Evolutionary conservation across 768 basidiomycete species (phyloP).

Genomic region (Suillus plorans): DNA sequence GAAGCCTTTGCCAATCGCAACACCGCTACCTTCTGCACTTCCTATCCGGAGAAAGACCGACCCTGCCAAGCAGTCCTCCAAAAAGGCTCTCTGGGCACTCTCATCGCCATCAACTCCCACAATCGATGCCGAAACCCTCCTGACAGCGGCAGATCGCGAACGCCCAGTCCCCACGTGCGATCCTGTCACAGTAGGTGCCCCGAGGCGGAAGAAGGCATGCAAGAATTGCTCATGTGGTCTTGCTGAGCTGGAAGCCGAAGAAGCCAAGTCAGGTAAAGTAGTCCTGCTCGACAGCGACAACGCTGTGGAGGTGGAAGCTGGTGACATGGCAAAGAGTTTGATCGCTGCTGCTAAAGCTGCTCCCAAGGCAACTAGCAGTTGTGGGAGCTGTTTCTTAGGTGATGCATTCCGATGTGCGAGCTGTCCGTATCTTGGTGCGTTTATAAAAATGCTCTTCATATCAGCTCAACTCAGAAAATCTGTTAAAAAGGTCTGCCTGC

Average conservation of each 20-base stretch:
- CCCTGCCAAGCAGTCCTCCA: conserved; percentile 63
- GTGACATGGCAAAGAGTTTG: conserved; percentile 60
- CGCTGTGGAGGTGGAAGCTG: conserved; percentile 58
- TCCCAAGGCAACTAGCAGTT: conserved; percentile 91
- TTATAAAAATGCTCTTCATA: background rate
- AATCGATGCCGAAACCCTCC: conserved; percentile 80
- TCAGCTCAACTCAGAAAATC: conserved; percentile 15
- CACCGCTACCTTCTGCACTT: conserved; percentile 28
- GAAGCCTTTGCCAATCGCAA: conserved; percentile 55
- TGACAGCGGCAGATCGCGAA: conserved; percentile 79
- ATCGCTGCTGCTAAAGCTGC: conserved; percentile 65
- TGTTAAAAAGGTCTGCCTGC: conserved; percentile 81
- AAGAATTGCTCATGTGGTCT: conserved; percentile 97
- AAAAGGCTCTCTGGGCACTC: conserved; percentile 88
- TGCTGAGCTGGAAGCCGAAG: conserved; percentile 88
- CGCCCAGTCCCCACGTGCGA: conserved; percentile 80
- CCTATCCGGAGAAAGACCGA: conserved; percentile 55
- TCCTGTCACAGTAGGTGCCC: conserved; percentile 48
- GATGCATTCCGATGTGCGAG: conserved; percentile 97
- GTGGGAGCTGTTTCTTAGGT: conserved; percentile 96
- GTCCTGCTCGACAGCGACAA: conserved; percentile 63
- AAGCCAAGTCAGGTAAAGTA: conserved; percentile 57
- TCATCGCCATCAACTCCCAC: conserved; percentile 65
- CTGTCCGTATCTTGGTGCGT: conserved; percentile 94
- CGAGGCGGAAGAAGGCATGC: conserved; percentile 88